Conservation (phyloP, 1,284 basidiomycete genomes). For the Ceratobasidium sp. region DNA sequence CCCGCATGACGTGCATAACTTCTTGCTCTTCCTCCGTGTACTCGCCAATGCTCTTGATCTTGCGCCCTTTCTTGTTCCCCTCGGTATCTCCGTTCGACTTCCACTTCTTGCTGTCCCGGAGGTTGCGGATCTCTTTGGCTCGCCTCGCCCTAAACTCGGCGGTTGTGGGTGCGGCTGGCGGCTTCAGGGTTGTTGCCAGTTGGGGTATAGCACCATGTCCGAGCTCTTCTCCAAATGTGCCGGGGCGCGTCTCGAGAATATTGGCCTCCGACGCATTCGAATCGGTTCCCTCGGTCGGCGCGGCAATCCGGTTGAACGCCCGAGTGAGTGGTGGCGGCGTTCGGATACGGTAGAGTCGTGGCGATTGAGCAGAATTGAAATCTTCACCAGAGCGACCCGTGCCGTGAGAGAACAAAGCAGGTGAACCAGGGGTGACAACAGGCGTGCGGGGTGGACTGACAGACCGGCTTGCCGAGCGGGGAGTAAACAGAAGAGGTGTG, state of each 20-base stretch:
- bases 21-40: not conserved
- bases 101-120: not conserved
- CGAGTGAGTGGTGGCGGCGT: not conserved
- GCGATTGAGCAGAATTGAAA: too few species aligned
- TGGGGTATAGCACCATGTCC: not conserved
- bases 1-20: conserved; percentile 6
- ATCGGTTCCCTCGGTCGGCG: not conserved
- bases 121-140: not conserved
- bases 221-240: not conserved
- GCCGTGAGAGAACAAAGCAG: too few species aligned
- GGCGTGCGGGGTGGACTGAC: too few species aligned
- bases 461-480: too few species aligned
- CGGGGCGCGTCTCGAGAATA: not conserved
- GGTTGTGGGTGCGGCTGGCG: not conserved
- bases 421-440: too few species aligned
- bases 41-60: not conserved
- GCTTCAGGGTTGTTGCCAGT: too few species aligned
- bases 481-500: too few species aligned
- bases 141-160: not conserved
- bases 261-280: not conserved
- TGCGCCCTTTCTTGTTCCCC: not conserved
- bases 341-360: too few species aligned
- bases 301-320: not conserved
- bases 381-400: too few species aligned
- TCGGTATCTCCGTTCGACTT: not conserved